Evolutionary conservation across 2,329 filamentous ascomycete species (phyloP).

Genomic region (Ascochyta viciae-villosae): DNA sequence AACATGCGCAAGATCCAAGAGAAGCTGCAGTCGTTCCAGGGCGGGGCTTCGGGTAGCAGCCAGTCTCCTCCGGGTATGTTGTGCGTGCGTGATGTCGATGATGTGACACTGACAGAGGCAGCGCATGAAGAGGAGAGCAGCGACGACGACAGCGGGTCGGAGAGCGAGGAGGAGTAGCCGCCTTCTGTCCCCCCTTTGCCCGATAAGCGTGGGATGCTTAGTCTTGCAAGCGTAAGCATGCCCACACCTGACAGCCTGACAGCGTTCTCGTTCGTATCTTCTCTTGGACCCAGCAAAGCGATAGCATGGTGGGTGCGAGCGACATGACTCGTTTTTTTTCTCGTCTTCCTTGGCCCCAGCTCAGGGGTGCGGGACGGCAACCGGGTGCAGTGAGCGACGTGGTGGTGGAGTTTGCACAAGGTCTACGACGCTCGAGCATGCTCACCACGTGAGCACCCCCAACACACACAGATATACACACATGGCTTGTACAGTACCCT

Average conservation of each 20-base stretch:
- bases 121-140: constrained; percentile 58
- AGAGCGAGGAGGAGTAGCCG: constrained; percentile 55
- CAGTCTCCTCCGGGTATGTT: constrained; percentile 52
- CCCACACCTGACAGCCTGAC: constrained; percentile 4
- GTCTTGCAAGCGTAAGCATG: neutral
- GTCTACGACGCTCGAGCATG: neutral
- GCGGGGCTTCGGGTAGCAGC: constrained; percentile 53
- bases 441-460: neutral
- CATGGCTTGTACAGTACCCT: constrained; percentile 34
- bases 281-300: neutral
- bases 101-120: constrained; percentile 30
- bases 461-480: constrained; percentile 12
- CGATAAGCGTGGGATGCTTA: neutral
- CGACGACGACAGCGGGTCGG: constrained; percentile 61
- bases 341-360: neutral
- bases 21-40: constrained; percentile 56
- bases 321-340: constrained; percentile 1
- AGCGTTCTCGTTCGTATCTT: constrained; percentile 2
- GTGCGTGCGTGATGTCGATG: constrained; percentile 17
- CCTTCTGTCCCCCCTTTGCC: constrained; percentile 2
- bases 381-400: neutral
- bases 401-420: neutral
- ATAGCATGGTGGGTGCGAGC: neutral
- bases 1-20: constrained; percentile 70
- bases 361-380: neutral